Conservation (phyloP, 164 flowering plant genomes). For the Chloranthus sessilifolius region DNA sequence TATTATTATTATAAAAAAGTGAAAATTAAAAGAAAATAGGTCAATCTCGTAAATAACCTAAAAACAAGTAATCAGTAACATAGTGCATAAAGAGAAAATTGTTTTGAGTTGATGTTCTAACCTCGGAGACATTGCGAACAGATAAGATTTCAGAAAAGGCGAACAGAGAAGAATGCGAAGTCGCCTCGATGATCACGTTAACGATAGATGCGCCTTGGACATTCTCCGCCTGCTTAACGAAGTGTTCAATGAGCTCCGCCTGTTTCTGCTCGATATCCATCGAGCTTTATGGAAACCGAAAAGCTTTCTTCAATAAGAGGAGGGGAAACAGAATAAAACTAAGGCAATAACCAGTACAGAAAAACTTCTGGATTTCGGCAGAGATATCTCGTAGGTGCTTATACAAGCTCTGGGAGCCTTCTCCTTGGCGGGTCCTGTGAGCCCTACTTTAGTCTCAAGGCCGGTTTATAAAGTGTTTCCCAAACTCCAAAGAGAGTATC, state of each 20-base stretch:
- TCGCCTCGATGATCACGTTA: constrained; percentile 57
- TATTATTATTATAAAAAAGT: too few relatives aligned
- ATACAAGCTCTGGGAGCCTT: too few relatives aligned
- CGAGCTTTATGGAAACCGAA: neutral
- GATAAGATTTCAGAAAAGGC: constrained; percentile 93
- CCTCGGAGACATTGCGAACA: constrained; percentile 62
- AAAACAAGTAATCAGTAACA: neutral
- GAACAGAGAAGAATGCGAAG: constrained; percentile 79
- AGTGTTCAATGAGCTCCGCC: constrained; percentile 69
- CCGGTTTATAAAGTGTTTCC: too few relatives aligned
- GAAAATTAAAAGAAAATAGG: too few relatives aligned
- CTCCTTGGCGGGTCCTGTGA: too few relatives aligned
- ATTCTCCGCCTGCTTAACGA: constrained; percentile 60
- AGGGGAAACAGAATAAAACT: too few relatives aligned
- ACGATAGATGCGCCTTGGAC: constrained; percentile 49
- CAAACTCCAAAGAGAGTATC: too few relatives aligned
- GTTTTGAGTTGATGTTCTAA: constrained; percentile 17
- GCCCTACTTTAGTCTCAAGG: too few relatives aligned
- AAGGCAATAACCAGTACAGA: neutral
- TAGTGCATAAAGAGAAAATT: too few relatives aligned
- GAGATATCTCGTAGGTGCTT: too few relatives aligned
- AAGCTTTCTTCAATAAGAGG: neutral
- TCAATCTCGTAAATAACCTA: too few relatives aligned
- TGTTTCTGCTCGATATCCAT: constrained; percentile 92
- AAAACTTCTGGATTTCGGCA: too few relatives aligned